phyloP scores from a whole-genome alignment of 306 rosid species.

The peach (Prunus persica) region Prunus_persica_NCBIv2 NC_034009.1:15196001-15196500 shows the following conservation, averaged over 20 bases:
- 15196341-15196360: not conserved
- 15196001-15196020: not conserved
- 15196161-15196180: not conserved
- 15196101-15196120: slow-evolving; percentile 86
- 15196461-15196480: not conserved
- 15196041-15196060: slow-evolving; percentile 72
- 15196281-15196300: not conserved
- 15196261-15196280: not conserved
- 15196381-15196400: not conserved
- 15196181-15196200: not conserved
- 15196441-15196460: not conserved
- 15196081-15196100: slow-evolving; percentile 80
- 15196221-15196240: not conserved
- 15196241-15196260: not conserved
- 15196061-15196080: slow-evolving; percentile 66
- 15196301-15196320: not conserved
- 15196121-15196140: slow-evolving; percentile 37
- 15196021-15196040: not conserved
- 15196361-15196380: not conserved
- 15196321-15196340: not conserved
- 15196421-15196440: slow-evolving; percentile 9
- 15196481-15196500: slow-evolving; percentile 9
- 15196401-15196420: not conserved
- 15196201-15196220: not conserved
- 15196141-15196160: not conserved